Percentiles rank a stretch among this genome's conserved stretches.
Conservation (phyloP, 2,329 filamentous ascomycete species). For the Huntiella moniliformis region DNA sequence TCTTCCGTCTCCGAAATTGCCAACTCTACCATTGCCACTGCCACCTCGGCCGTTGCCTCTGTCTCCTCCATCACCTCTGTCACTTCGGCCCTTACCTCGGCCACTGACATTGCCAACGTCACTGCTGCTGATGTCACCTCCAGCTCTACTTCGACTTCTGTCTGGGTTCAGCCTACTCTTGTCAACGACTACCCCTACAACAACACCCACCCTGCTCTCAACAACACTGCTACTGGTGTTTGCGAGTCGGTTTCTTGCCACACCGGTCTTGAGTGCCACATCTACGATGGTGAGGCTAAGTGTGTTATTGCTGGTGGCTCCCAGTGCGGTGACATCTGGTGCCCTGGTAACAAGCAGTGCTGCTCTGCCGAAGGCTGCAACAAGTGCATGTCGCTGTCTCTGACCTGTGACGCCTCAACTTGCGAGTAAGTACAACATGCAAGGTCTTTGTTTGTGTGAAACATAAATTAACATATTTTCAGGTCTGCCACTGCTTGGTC, state of each 20-base stretch:
- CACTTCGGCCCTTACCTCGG: not conserved
- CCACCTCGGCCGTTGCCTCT: not conserved
- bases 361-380: constrained; percentile 7
- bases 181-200: constrained; percentile 9
- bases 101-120: not conserved
- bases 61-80: too few species aligned
- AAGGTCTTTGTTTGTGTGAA: too few species aligned
- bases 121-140: not conserved
- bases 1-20: not conserved
- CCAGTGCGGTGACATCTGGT: constrained; percentile 8
- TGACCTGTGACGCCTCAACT: not conserved
- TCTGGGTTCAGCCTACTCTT: constrained; percentile 6
- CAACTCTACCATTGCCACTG: not conserved
- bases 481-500: not conserved
- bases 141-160: not conserved
- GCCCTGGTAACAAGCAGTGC: constrained; percentile 9
- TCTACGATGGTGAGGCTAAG: constrained; percentile 5
- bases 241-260: constrained; percentile 7
- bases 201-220: constrained; percentile 1
- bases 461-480: not conserved
- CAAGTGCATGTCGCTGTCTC: constrained; percentile 7
- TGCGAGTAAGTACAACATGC: too few species aligned
- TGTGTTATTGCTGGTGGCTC: constrained; percentile 8
- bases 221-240: constrained; percentile 10
- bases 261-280: constrained; percentile 11